phyloP scores from a whole-genome alignment of 768 basidiomycete species.

The Tricholoma hemisulphureum region DNA sequence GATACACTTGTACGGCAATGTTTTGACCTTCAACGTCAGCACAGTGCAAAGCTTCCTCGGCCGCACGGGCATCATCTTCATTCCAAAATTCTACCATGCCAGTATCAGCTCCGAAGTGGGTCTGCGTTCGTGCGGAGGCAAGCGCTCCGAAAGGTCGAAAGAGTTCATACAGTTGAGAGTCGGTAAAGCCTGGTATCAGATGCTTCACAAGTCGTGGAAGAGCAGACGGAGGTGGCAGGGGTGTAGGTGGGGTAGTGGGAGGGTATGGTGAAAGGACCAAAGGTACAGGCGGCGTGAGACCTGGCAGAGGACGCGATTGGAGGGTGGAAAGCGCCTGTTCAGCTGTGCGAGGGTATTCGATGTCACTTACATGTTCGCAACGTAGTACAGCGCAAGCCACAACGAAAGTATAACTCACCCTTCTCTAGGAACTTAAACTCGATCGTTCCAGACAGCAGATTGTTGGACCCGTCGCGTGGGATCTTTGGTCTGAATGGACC shows the following conservation, averaged over 20 bases:
- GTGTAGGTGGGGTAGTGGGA: slow-evolving; percentile 71
- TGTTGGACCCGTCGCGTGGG: slow-evolving; percentile 52
- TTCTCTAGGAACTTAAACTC: slow-evolving; percentile 82
- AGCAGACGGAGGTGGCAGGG: slow-evolving; percentile 74
- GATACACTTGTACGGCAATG: slow-evolving; percentile 79
- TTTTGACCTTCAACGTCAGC: slow-evolving; percentile 81
- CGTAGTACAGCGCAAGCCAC: not conserved
- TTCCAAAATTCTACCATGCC: slow-evolving; percentile 85
- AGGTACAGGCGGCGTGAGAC: slow-evolving; percentile 52
- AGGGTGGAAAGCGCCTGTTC: slow-evolving; percentile 87
- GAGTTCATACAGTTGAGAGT: slow-evolving; percentile 78
- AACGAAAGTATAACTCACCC: slow-evolving; percentile 46
- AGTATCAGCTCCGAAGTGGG: slow-evolving; percentile 74
- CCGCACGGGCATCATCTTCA: slow-evolving; percentile 77
- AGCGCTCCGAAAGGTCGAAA: slow-evolving; percentile 84
- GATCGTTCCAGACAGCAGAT: slow-evolving; percentile 66
- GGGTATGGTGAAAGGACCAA: slow-evolving; percentile 83
- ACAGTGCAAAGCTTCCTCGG: slow-evolving; percentile 82
- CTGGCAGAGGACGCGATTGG: slow-evolving; percentile 71
- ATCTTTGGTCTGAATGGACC: slow-evolving; percentile 83
- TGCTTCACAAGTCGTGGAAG: slow-evolving; percentile 82
- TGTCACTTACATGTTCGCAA: slow-evolving; percentile 7
- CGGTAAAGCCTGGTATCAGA: slow-evolving; percentile 65
- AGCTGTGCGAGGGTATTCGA: slow-evolving; percentile 44
- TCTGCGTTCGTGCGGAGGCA: slow-evolving; percentile 71